Base-by-base conservation (phyloP, 2,329 filamentous ascomycete genomes). In the Didymellaceae sp. region DNA sequence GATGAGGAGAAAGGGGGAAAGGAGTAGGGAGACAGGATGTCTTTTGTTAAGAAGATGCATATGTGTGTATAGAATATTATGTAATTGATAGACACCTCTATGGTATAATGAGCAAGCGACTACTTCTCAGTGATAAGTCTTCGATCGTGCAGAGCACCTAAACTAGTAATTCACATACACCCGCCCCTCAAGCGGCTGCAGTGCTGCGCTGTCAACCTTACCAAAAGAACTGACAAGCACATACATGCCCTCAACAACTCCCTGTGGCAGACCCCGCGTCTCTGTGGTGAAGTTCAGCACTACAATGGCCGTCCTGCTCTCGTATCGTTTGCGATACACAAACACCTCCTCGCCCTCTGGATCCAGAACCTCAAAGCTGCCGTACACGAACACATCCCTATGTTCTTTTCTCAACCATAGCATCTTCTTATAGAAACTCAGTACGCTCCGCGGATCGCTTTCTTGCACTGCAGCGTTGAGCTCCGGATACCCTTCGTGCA, bases 381-480 rank as follows among this genome's bases (percentile, higher is more conserved):
- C 87, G 59, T 89, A 89, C 3, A 89, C 81, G 50, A 90, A 84
- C 1, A 88, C 66, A 53, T 88, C 82, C 34, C 78, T 78, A 61
- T 83, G 76, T 35, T 79, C 69, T 63, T 88, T 88, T 54, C 88
- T 80, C 42, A 85, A 64, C 20, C 73, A 64, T n/a, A 90, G 75
- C 45, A 86, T 78, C 0, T 71, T 70, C 32, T 81, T 79, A 79
- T 86, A 91, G 68, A 84, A 87, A 51, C 77, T 73, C 64, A 86
- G 82, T 16, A 86, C 78, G 6, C 81, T 85, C 13, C 75, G 63
- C 1, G 65, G 64, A 52, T 83, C 75, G 2, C 62, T 63, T 3
- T 77, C 65, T 66, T 88, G 83, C 0, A 74, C 61, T 2, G 78
- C 80, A 21, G 84, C 86, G 63, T 91, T 91, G 32, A 71, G 63